Evolutionary conservation across 2,329 filamentous ascomycete species (phyloP).

Genomic region (Talaromyces sp.): DNA sequence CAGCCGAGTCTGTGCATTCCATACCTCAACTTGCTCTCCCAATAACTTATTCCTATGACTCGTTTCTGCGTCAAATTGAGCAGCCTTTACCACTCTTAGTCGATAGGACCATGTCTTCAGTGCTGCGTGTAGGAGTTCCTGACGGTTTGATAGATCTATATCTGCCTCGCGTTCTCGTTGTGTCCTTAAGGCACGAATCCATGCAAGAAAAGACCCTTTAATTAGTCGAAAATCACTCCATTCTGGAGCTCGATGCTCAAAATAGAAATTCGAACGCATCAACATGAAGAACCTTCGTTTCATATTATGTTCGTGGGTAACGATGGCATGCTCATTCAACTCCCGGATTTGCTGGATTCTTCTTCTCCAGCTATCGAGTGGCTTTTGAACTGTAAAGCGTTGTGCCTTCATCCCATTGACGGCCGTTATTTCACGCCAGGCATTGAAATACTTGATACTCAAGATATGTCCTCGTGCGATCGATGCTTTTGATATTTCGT

Average conservation of each 20-base stretch:
- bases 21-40: slow-evolving; percentile 40
- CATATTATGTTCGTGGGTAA: slow-evolving; percentile 29
- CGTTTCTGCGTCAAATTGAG: slow-evolving; percentile 30
- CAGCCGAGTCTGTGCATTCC: slow-evolving; percentile 42
- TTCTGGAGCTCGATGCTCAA: slow-evolving; percentile 41
- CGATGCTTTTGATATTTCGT: slow-evolving; percentile 64
- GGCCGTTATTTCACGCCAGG: slow-evolving; percentile 64
- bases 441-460: slow-evolving; percentile 64
- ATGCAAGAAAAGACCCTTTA: slow-evolving; percentile 38
- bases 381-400: slow-evolving; percentile 52
- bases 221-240: slow-evolving; percentile 43
- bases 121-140: slow-evolving; percentile 25
- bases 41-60: slow-evolving; percentile 33
- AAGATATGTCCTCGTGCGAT: slow-evolving; percentile 69
- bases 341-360: slow-evolving; percentile 37
- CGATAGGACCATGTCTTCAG: slow-evolving; percentile 36
- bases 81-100: slow-evolving; percentile 26
- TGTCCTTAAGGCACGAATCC: slow-evolving; percentile 39
- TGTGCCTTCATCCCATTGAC: slow-evolving; percentile 56
- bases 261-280: slow-evolving; percentile 46
- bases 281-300: slow-evolving; percentile 37
- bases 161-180: slow-evolving; percentile 40
- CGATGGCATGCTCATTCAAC: slow-evolving; percentile 33
- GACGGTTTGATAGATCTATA: slow-evolving; percentile 33
- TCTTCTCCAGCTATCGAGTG: slow-evolving; percentile 53